Evolutionary conservation across 192 early-diverging fungal genomes (phyloP), one percentile per base, ranked within the genome.

Genomic region (Phycomyces nitens): DNA sequence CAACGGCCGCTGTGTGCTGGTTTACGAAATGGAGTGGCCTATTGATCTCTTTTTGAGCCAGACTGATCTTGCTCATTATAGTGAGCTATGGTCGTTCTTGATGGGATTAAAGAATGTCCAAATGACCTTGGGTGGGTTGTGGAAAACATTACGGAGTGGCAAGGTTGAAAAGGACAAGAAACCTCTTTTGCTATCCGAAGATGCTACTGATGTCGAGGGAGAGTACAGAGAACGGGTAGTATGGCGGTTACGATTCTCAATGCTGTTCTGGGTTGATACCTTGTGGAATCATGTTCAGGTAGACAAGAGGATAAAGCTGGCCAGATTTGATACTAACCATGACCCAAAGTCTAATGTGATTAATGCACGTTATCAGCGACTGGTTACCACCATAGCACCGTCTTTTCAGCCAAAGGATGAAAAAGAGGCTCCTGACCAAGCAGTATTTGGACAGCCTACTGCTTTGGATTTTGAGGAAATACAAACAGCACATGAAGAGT

Each of bases 261-360:
- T 91, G 88, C 65, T 82, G 44, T 88, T 86, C 74, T 87, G 89
- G 67, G 69, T 88, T 0, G 86, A 91, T 65, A 77, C 80, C 51
- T 58, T 91, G 24, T 91, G 89, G 88, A 70, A 71, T 6, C 87
- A 89, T 73, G 64, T 88, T 7, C 89, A 91, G 83, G 88, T 90
- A 73, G 6, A 43, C 16, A 42, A 21, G 24, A 23, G 15, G 23
- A 15, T 43, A 22, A 52, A 51, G 14, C 34, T 44, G 12, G 16
- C 56, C 39, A 12, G 11, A 39, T 7, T 15, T 29, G 53, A 29
- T 10, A 53, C 23, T 12, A 22, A 14, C 11, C 20, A 1, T 43
- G 11, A 20, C 43, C 16, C 4, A 23, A 23, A 68, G 66, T 42
- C 40, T 11, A 44, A 69, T 57, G 68, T 69, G 0, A 62, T 69